phyloP scores from a whole-genome alignment of 306 rosid species.

The Quillaja saponaria region DNA sequence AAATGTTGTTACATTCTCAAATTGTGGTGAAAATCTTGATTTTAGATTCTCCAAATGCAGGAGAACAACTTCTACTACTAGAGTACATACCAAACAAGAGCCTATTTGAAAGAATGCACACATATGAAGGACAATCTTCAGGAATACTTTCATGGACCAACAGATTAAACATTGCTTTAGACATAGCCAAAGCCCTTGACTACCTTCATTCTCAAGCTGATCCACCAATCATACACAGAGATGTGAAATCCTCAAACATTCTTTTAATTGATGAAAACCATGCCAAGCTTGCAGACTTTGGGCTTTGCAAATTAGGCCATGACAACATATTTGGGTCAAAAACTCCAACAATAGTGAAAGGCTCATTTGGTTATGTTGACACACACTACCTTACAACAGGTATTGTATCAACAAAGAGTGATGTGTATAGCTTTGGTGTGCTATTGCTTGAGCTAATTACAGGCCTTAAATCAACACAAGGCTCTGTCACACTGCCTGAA shows the following conservation, averaged over 20 bases:
- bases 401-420: background rate
- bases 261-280: slow-evolving; percentile 19
- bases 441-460: slow-evolving; percentile 11
- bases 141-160: slow-evolving; percentile 21
- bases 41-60: too few species aligned
- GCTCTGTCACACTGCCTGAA: slow-evolving; percentile 18
- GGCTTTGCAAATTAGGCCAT: slow-evolving; percentile 25
- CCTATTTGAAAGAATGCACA: slow-evolving; percentile 31
- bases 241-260: slow-evolving; percentile 34
- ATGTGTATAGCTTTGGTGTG: slow-evolving; percentile 29
- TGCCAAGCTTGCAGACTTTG: slow-evolving; percentile 29
- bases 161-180: slow-evolving; percentile 22
- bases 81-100: slow-evolving; percentile 28
- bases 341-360: slow-evolving; percentile 10
- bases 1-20: too few species aligned
- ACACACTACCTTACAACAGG: slow-evolving; percentile 20
- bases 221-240: slow-evolving; percentile 27
- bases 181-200: slow-evolving; percentile 27
- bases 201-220: slow-evolving; percentile 29
- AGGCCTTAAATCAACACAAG: slow-evolving; percentile 17
- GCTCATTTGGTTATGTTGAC: slow-evolving; percentile 23
- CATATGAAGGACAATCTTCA: background rate
- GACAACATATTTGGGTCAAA: background rate
- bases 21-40: too few species aligned
- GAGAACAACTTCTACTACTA: slow-evolving; percentile 30